Evolutionary conservation across 768 basidiomycete species (phyloP).

Genomic region (Xanthoconium purpureum): DNA sequence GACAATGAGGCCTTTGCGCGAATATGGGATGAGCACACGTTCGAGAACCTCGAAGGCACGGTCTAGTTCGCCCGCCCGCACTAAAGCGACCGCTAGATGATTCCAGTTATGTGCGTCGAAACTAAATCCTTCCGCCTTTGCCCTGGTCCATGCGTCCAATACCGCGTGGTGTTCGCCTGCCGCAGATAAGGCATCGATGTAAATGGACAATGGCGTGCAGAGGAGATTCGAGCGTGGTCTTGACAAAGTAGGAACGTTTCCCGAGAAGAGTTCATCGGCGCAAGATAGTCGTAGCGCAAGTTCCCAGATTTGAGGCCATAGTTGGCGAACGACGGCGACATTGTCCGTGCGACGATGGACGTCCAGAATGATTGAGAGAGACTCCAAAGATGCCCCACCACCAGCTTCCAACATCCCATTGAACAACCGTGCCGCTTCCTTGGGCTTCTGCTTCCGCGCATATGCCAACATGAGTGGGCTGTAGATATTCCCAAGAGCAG

Average conservation of each 20-base stretch:
- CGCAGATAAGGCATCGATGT: constrained; percentile 70
- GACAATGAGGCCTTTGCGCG: constrained; percentile 29
- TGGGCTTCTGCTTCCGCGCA: constrained; percentile 39
- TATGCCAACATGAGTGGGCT: constrained; percentile 59
- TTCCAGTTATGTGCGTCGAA: constrained; percentile 95
- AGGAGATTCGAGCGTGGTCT: constrained; percentile 53
- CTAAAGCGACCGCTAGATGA: constrained; percentile 68
- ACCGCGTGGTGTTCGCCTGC: constrained; percentile 61
- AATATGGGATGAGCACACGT: constrained; percentile 65
- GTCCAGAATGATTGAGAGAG: constrained; percentile 66
- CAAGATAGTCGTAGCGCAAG: constrained; percentile 47
- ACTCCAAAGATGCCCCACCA: constrained; percentile 54
- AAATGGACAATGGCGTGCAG: constrained; percentile 75
- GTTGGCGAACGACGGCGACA: constrained; percentile 47
- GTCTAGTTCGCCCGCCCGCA: constrained; percentile 78
- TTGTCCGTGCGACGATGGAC: constrained; percentile 63
- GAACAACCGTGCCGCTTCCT: constrained; percentile 57
- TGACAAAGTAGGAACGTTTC: constrained; percentile 10
- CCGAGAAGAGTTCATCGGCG: constrained; percentile 33
- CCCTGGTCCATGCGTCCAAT: constrained; percentile 61
- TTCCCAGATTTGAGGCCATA: constrained; percentile 71
- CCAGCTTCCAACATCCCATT: constrained; percentile 52
- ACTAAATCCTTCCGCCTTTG: constrained; percentile 60
- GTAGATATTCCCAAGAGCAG: constrained; percentile 54
- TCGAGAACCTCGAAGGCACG: constrained; percentile 84